A percentile compares a stretch with the other conserved stretches of the same genome.
Conservation (phyloP, 106 monocot genomes). For the Posidonia australis region DNA sequence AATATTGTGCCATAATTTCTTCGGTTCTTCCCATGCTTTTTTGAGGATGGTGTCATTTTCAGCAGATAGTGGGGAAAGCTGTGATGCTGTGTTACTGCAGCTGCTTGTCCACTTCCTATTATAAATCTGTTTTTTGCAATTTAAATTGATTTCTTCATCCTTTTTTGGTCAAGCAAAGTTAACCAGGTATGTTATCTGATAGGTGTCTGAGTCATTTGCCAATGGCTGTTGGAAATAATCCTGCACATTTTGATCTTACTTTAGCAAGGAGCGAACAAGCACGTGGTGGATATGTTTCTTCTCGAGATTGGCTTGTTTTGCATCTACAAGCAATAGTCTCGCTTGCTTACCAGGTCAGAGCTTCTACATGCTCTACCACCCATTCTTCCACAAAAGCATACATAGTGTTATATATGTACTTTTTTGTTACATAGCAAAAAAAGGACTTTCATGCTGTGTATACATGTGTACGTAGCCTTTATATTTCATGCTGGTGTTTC, state of each 20-base stretch:
- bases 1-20: too few relatives aligned
- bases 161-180: background rate
- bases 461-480: background rate
- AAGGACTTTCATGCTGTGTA: background rate
- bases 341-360: slow-evolving; percentile 84
- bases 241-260: slow-evolving; percentile 79
- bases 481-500: background rate
- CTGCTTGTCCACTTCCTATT: too few relatives aligned
- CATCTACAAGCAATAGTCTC: slow-evolving; percentile 79
- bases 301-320: slow-evolving; percentile 78
- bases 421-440: background rate
- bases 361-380: background rate
- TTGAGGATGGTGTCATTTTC: too few relatives aligned
- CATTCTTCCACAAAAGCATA: background rate
- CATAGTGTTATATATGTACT: background rate
- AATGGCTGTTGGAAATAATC: slow-evolving; percentile 70
- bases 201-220: slow-evolving; percentile 89
- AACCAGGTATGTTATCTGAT: background rate
- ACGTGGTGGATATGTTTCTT: slow-evolving; percentile 13
- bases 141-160: background rate
- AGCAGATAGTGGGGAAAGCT: too few relatives aligned
- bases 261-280: slow-evolving; percentile 50
- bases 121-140: too few relatives aligned
- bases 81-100: too few relatives aligned
- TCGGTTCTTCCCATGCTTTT: too few relatives aligned